Percentiles rank a stretch among this genome's conserved stretches.
phyloP scores from a whole-genome alignment of 2,329 filamentous ascomycete genomes.

The Aureobasidium vineae region DNA sequence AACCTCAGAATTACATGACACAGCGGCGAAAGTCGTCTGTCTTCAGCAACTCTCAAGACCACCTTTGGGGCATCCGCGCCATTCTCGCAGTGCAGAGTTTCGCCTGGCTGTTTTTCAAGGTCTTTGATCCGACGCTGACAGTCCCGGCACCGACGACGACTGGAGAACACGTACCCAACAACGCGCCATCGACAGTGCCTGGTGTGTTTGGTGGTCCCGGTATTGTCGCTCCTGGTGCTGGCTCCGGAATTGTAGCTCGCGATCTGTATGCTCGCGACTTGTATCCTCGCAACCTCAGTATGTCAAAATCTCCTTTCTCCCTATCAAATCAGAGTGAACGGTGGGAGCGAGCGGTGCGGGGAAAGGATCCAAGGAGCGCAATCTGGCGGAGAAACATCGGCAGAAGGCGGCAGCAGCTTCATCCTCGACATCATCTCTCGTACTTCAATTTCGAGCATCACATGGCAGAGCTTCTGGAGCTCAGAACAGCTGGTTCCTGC shows the following conservation, averaged over 20 bases:
- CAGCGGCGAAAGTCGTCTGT: slow-evolving; percentile 22
- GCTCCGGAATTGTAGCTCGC: background rate
- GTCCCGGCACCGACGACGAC: slow-evolving; percentile 2
- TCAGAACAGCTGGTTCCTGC: no score
- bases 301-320: slow-evolving; percentile 15
- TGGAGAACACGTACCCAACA: slow-evolving; percentile 6
- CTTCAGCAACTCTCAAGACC: slow-evolving; percentile 30
- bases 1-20: slow-evolving; percentile 18
- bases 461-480: background rate
- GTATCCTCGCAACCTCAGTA: slow-evolving; percentile 3
- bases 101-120: slow-evolving; percentile 48
- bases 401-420: background rate
- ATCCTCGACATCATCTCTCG: background rate
- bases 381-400: slow-evolving; percentile 10
- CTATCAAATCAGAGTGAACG: slow-evolving; percentile 36
- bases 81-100: slow-evolving; percentile 47
- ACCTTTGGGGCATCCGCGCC: slow-evolving; percentile 48
- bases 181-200: slow-evolving; percentile 1
- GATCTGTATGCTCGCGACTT: background rate
- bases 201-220: slow-evolving; percentile 14
- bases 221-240: background rate
- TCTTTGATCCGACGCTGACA: slow-evolving; percentile 45
- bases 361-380: background rate
- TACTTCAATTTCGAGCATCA: background rate
- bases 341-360: background rate